Percentiles rank a stretch among this genome's conserved stretches.
phyloP scores from a whole-genome alignment of 2,329 filamentous ascomycete genomes.

The Fusarium heterosporum region DNA sequence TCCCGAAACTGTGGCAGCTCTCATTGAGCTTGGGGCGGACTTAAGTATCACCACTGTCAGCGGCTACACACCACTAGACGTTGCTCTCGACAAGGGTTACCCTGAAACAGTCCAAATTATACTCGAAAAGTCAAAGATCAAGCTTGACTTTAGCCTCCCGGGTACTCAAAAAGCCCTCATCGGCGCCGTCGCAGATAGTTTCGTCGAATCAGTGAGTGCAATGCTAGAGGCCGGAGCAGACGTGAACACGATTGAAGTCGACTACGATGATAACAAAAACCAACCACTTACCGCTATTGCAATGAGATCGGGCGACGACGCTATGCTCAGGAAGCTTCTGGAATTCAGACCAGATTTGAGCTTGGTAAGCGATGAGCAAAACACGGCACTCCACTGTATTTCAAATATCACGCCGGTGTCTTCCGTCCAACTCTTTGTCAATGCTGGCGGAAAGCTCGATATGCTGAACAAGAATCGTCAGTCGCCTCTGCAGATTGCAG shows the following conservation, averaged over 20 bases:
- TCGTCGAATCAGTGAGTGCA: background rate
- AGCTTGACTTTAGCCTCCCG: background rate
- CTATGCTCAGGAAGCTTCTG: slow-evolving; percentile 9
- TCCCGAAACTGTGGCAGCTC: background rate
- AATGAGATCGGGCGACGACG: background rate
- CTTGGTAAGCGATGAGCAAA: background rate
- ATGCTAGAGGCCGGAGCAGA: slow-evolving; percentile 13
- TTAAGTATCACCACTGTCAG: background rate
- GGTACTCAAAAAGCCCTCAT: background rate
- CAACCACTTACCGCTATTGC: background rate
- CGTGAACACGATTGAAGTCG: background rate
- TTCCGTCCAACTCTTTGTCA: slow-evolving; percentile 5
- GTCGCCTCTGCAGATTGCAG: background rate
- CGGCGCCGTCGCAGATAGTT: background rate
- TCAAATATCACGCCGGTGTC: background rate
- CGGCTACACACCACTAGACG: background rate
- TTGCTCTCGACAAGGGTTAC: background rate
- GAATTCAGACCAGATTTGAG: slow-evolving; percentile 19
- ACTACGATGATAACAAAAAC: background rate
- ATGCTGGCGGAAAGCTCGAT: slow-evolving; percentile 18
- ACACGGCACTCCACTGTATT: slow-evolving; percentile 12
- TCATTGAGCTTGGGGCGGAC: background rate
- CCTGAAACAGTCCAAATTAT: background rate
- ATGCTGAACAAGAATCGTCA: background rate
- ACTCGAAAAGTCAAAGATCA: background rate